phyloP scores from a whole-genome alignment of 2,329 filamentous ascomycete species.

The Arthrinium phaeospermum region DNA sequence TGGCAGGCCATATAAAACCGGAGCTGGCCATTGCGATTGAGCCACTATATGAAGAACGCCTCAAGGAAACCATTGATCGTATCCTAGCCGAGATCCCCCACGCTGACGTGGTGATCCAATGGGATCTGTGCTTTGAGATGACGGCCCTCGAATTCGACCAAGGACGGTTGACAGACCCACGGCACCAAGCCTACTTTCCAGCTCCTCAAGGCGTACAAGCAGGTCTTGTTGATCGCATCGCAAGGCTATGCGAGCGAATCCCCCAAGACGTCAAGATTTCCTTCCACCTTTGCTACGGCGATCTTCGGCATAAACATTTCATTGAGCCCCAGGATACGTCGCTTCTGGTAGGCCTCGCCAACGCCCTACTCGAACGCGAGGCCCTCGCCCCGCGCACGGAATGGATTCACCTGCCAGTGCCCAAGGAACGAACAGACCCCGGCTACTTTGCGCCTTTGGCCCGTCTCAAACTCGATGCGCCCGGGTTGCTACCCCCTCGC shows the following conservation, averaged over 20 bases:
- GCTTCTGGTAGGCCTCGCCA: constrained; percentile 29
- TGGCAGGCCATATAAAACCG: neutral
- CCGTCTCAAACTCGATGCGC: constrained; percentile 26
- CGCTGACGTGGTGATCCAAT: constrained; percentile 33
- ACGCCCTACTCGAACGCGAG: constrained; percentile 30
- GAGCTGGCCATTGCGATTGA: constrained; percentile 25
- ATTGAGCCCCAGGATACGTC: constrained; percentile 23
- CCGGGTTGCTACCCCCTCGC: constrained; percentile 26
- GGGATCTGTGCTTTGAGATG: constrained; percentile 34
- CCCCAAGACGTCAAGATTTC: constrained; percentile 30
- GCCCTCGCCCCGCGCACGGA: constrained; percentile 28
- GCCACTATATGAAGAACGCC: constrained; percentile 33
- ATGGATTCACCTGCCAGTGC: constrained; percentile 36
- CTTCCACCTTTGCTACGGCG: constrained; percentile 36
- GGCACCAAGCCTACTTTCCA: constrained; percentile 30
- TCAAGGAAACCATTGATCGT: constrained; percentile 27
- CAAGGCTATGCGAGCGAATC: constrained; percentile 27
- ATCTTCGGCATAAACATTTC: constrained; percentile 32
- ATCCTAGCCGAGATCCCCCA: constrained; percentile 30
- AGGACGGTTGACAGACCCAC: constrained; percentile 26
- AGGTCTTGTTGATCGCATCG: constrained; percentile 32
- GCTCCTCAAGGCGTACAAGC: constrained; percentile 26
- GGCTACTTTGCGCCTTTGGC: constrained; percentile 31
- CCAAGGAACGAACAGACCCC: constrained; percentile 31
- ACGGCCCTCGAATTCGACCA: constrained; percentile 31